Conservation (phyloP, 2,329 filamentous ascomycete species). For the Alternaria burnsii region DNA sequence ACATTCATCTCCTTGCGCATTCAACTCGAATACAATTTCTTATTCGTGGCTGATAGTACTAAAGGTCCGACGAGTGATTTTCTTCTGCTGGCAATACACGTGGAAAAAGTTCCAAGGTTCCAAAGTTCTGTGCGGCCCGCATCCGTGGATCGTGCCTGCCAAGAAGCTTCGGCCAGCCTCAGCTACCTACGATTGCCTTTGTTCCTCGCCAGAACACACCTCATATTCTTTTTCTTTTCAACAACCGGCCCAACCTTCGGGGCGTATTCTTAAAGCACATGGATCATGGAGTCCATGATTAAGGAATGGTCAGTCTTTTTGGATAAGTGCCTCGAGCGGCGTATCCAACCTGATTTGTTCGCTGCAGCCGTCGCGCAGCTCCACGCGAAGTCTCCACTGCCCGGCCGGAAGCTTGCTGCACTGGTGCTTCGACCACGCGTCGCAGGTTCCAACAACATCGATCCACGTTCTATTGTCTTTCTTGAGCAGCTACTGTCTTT, state of each 20-base stretch:
- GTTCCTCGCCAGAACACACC: constrained; percentile 10
- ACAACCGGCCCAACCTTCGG: not conserved
- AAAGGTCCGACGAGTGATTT: not conserved
- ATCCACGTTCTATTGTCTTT: constrained; percentile 48
- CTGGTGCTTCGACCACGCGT: constrained; percentile 46
- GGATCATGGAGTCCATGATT: constrained; percentile 44
- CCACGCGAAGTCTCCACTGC: constrained; percentile 44
- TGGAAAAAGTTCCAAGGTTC: not conserved
- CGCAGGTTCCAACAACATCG: constrained; percentile 37
- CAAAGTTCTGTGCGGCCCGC: not conserved
- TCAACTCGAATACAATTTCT: not conserved
- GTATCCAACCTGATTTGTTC: constrained; percentile 46
- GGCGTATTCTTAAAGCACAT: constrained; percentile 25
- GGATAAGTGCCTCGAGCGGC: constrained; percentile 45
- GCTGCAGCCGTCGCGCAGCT: constrained; percentile 44
- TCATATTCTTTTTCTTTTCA: constrained; percentile 10
- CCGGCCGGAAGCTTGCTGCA: constrained; percentile 47
- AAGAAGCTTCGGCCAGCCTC: constrained; percentile 16
- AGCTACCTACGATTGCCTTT: constrained; percentile 18
- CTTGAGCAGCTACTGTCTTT: constrained; percentile 45
- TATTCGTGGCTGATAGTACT: not conserved
- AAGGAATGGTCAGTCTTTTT: constrained; percentile 48
- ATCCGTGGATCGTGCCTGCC: constrained; percentile 11
- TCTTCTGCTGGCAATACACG: not conserved
- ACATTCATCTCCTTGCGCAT: not conserved